Conservation (phyloP, 139 green algal genomes). For the Micractinium conductrix region DNA sequence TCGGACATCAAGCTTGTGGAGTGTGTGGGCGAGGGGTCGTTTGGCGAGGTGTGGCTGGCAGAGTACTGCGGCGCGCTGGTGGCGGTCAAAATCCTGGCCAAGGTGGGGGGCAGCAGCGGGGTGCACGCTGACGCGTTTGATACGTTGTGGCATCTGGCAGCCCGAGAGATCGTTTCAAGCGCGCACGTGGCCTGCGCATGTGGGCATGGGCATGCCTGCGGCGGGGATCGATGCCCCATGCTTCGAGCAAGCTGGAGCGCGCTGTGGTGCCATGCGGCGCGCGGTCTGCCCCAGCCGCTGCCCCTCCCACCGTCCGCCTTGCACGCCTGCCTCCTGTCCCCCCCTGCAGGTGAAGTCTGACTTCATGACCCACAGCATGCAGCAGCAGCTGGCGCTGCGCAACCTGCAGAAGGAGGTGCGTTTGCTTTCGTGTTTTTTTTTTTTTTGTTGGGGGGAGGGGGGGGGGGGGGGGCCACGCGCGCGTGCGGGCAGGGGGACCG, state of each 20-base stretch:
- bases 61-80: constrained; percentile 38
- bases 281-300: neutral
- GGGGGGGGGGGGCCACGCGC: too few relatives aligned
- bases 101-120: neutral
- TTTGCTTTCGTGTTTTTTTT: too few relatives aligned
- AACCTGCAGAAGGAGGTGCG: constrained; percentile 45
- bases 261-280: neutral
- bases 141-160: too few relatives aligned
- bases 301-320: neutral
- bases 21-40: constrained; percentile 45
- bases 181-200: too few relatives aligned
- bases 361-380: constrained; percentile 27
- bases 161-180: too few relatives aligned
- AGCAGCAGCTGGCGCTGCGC: constrained; percentile 27
- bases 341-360: neutral
- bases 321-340: too few relatives aligned
- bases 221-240: too few relatives aligned
- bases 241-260: too few relatives aligned
- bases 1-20: constrained; percentile 40
- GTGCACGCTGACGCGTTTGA: too few relatives aligned
- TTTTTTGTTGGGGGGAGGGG: too few relatives aligned
- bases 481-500: too few relatives aligned
- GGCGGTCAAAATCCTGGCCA: constrained; percentile 30
- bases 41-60: constrained; percentile 48
- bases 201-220: too few relatives aligned